phyloP scores from a whole-genome alignment of 495 filamentous ascomycete species.

The Xylaria curta region DNA sequence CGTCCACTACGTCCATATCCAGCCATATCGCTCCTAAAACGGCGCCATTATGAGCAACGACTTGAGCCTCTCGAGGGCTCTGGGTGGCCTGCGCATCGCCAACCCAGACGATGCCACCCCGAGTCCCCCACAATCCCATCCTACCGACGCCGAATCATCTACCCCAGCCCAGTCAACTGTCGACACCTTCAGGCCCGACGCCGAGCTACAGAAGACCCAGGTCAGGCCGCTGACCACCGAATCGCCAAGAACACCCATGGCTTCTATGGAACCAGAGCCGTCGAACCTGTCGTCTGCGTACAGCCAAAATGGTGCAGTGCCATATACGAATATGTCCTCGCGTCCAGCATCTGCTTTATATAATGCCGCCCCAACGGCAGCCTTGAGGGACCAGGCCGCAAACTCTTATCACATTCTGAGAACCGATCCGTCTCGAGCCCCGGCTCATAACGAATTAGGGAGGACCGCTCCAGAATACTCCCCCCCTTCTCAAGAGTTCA shows the following conservation, averaged over 20 bases:
- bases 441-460: conserved; percentile 58
- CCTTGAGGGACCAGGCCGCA: conserved; percentile 46
- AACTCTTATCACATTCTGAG: conserved; percentile 60
- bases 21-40: background rate
- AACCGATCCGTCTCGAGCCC: conserved; percentile 69
- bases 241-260: conserved; percentile 22
- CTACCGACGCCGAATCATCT: conserved; percentile 38
- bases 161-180: conserved; percentile 28
- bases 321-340: conserved; percentile 40
- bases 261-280: conserved; percentile 24
- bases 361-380: conserved; percentile 40
- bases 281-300: conserved; percentile 30
- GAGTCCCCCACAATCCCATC: conserved; percentile 55
- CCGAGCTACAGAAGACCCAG: conserved; percentile 32
- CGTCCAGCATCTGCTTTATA: conserved; percentile 65
- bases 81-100: conserved; percentile 95
- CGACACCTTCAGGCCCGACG: conserved; percentile 27
- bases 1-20: background rate
- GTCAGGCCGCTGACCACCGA: conserved; percentile 45
- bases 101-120: conserved; percentile 89
- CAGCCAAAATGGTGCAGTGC: conserved; percentile 35
- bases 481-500: conserved; percentile 71
- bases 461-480: conserved; percentile 66
- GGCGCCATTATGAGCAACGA: conserved; percentile 79
- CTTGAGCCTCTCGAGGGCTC: conserved; percentile 86